These are phyloP conservation scores for Chloroidium sp. DNA, from an alignment of 163 green algal species.

Conservation along the genomic window DNA sequence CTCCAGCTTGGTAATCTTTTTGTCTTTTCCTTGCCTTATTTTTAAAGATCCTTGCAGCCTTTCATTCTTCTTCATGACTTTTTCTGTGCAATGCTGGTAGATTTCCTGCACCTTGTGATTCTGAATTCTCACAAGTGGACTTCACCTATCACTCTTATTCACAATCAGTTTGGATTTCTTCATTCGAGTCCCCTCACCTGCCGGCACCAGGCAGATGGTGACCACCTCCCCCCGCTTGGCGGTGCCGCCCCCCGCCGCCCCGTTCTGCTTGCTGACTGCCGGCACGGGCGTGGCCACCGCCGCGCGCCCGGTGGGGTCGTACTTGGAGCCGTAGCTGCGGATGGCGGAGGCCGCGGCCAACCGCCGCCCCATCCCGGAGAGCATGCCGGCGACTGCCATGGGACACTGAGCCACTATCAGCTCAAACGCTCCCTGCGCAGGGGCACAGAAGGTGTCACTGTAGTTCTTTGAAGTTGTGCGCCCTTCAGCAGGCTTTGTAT, in stretches of 20 bases:
- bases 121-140: too few species aligned
- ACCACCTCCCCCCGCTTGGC: constrained; percentile 39
- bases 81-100: too few species aligned
- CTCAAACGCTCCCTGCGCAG: constrained; percentile 31
- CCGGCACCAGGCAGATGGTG: constrained; percentile 53
- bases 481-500: too few species aligned
- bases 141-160: too few species aligned
- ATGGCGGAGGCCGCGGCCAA: constrained; percentile 17
- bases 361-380: constrained; percentile 40
- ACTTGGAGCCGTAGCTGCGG: constrained; percentile 4
- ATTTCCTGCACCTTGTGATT: too few species aligned
- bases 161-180: too few species aligned
- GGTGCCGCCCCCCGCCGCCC: neutral
- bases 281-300: neutral
- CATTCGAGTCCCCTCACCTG: constrained; percentile 8
- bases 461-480: too few species aligned
- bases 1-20: too few species aligned
- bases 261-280: too few species aligned
- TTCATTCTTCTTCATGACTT: too few species aligned
- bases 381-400: constrained; percentile 25
- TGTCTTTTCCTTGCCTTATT: too few species aligned
- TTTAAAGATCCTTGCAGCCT: too few species aligned
- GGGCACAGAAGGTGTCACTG: neutral
- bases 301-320: neutral
- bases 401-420: constrained; percentile 23